phyloP scores from a whole-genome alignment of 805 yeast genomes.

The Barnettozyma salicaria region DNA sequence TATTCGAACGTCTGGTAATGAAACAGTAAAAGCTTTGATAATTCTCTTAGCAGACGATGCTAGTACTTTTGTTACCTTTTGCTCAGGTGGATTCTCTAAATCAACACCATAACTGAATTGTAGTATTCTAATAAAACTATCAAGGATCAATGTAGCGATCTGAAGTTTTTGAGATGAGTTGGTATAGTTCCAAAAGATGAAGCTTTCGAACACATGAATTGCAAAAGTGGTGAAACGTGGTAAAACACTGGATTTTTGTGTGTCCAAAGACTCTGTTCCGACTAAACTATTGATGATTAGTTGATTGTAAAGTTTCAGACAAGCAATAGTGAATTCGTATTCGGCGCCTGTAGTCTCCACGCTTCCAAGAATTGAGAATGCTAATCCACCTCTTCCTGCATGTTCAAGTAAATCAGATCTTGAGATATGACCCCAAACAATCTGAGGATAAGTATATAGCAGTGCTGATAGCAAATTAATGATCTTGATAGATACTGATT shows the following conservation, averaged over 20 bases:
- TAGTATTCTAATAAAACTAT: constrained; percentile 50
- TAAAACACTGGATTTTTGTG: constrained; percentile 47
- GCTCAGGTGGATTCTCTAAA: constrained; percentile 29
- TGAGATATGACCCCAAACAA: constrained; percentile 76
- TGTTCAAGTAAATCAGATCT: constrained; percentile 60
- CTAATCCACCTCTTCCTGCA: constrained; percentile 59
- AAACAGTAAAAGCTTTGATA: constrained; percentile 48
- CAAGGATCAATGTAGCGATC: constrained; percentile 50
- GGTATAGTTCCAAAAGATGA: constrained; percentile 61
- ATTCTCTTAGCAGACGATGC: constrained; percentile 46
- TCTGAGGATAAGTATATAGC: constrained; percentile 45
- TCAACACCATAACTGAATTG: constrained; percentile 51
- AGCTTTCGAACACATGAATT: constrained; percentile 69
- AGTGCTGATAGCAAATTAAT: constrained; percentile 45
- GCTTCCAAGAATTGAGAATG: constrained; percentile 57
- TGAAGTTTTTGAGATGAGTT: constrained; percentile 51
- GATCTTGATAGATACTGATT: constrained; percentile 39
- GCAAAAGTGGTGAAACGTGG: constrained; percentile 48
- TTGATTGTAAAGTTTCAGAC: constrained; percentile 49
- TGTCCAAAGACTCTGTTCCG: constrained; percentile 31
- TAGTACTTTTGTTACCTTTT: constrained; percentile 44
- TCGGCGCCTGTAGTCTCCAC: constrained; percentile 66
- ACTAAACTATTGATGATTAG: constrained; percentile 47
- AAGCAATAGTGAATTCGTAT: constrained; percentile 55
- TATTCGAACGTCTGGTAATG: constrained; percentile 47